Percentiles rank a stretch among this genome's conserved stretches.
phyloP scores from a whole-genome alignment of 2,329 filamentous ascomycete species.

The Alternaria incomplexa region DNA sequence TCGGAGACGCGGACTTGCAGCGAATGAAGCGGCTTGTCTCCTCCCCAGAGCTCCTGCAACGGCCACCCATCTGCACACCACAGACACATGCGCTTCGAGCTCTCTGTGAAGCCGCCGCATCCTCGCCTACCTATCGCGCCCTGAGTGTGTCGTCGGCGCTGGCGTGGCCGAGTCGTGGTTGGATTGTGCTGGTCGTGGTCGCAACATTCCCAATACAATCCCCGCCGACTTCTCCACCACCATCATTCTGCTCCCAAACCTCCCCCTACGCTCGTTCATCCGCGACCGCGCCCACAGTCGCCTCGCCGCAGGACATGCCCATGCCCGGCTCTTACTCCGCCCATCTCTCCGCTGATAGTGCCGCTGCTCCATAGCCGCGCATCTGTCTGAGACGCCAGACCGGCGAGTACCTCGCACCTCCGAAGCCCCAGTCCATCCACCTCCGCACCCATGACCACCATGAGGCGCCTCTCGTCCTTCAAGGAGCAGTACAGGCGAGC shows the following conservation, averaged over 20 bases:
- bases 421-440: conserved; percentile 23
- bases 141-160: background rate
- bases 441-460: conserved; percentile 29
- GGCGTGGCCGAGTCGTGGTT: conserved; percentile 8
- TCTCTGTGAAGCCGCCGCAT: conserved; percentile 1
- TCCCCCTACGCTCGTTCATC: conserved; percentile 27
- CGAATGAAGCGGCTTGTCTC: conserved; percentile 24
- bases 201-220: conserved; percentile 19
- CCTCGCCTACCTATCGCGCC: background rate
- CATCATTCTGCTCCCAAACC: conserved; percentile 14
- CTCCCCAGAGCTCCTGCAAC: conserved; percentile 6
- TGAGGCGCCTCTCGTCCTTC: conserved; percentile 40
- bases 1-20: conserved; percentile 30
- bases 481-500: conserved; percentile 42
- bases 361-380: conserved; percentile 34
- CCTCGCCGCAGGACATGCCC: conserved; percentile 38
- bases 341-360: conserved; percentile 21
- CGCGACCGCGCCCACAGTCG: conserved; percentile 22
- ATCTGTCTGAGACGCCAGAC: conserved; percentile 30
- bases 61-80: conserved; percentile 6
- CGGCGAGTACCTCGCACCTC: conserved; percentile 30
- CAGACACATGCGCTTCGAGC: background rate
- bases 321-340: conserved; percentile 24
- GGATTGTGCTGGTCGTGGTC: conserved; percentile 5
- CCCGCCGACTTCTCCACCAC: conserved; percentile 24